These are phyloP conservation scores for Brachypodium distachyon DNA, from an alignment of 202 grass and related monocot species.

Conservation along the genomic window DNA sequence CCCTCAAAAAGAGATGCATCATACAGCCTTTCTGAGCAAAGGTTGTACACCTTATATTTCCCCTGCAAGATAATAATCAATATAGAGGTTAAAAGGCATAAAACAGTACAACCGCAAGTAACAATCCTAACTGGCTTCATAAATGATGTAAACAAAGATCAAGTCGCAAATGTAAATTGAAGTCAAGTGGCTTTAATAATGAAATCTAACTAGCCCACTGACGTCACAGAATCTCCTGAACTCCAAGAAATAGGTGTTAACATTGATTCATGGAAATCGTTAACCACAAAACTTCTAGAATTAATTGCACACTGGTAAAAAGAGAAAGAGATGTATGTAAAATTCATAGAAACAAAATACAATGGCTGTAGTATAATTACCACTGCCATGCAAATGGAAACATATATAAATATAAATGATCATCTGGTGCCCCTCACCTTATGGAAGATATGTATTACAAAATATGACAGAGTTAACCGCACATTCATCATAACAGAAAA, in stretches of 20 bases:
- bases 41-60: slow-evolving; percentile 99
- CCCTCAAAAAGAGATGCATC: slow-evolving; percentile 99
- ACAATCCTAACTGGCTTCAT: background rate
- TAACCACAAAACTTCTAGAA: background rate
- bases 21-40: slow-evolving; percentile 95
- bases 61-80: slow-evolving; percentile 52
- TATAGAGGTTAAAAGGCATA: slow-evolving; percentile 2
- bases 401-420: background rate
- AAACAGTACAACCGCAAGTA: slow-evolving; percentile 1
- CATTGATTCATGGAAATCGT: background rate
- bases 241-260: background rate
- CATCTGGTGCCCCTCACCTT: background rate
- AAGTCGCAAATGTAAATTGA: background rate
- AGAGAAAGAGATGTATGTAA: background rate
- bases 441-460: background rate
- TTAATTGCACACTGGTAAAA: background rate
- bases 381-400: background rate
- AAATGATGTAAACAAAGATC: background rate
- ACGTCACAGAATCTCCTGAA: background rate
- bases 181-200: background rate
- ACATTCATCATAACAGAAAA: background rate
- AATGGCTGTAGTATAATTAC: background rate
- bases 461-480: background rate
- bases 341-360: background rate
- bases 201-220: background rate